Percentiles rank a stretch among this genome's conserved stretches.
Evolutionary conservation across 805 yeast genomes (phyloP).

Genomic region (Yarrowia alimentaria): DNA sequence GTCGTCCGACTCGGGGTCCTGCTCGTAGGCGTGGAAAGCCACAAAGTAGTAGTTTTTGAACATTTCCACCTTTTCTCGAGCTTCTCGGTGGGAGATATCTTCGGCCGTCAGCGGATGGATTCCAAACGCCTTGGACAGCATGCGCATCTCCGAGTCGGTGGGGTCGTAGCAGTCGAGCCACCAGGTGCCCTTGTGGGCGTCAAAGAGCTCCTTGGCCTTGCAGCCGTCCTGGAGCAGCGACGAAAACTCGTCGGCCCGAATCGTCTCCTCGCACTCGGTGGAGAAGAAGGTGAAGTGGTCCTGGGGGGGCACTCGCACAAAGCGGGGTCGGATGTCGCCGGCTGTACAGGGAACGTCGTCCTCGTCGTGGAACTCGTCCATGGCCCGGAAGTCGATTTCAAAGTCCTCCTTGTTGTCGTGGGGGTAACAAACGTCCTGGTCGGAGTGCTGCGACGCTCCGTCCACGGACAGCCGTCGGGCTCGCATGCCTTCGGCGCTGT

Average conservation of each 20-base stretch:
- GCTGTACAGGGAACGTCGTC: slow-evolving; percentile 9
- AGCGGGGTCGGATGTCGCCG: not conserved
- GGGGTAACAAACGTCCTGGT: slow-evolving; percentile 28
- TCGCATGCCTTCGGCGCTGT: slow-evolving; percentile 10
- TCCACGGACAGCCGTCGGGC: slow-evolving; percentile 27
- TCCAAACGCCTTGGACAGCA: slow-evolving; percentile 88
- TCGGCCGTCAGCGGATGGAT: slow-evolving; percentile 98
- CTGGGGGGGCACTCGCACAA: slow-evolving; percentile 45
- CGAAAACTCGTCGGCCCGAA: slow-evolving; percentile 85
- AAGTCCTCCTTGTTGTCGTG: slow-evolving; percentile 27
- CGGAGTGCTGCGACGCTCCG: slow-evolving; percentile 24
- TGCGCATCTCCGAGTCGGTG: slow-evolving; percentile 91
- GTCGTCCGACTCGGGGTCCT: slow-evolving; percentile 76
- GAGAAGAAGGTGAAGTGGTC: slow-evolving; percentile 83
- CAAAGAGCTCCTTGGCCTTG: slow-evolving; percentile 66
- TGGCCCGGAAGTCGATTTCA: slow-evolving; percentile 12
- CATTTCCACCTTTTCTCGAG: slow-evolving; percentile 94
- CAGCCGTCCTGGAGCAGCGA: slow-evolving; percentile 61
- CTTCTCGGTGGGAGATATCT: slow-evolving; percentile 93
- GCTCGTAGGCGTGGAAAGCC: slow-evolving; percentile 94
- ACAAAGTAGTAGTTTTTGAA: slow-evolving; percentile 90
- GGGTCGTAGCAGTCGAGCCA: slow-evolving; percentile 96
- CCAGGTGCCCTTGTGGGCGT: slow-evolving; percentile 86
- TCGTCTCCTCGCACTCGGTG: slow-evolving; percentile 78
- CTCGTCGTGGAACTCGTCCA: slow-evolving; percentile 1